phyloP scores from a whole-genome alignment of 2,329 filamentous ascomycete genomes.

The Claviceps sp. region DNA sequence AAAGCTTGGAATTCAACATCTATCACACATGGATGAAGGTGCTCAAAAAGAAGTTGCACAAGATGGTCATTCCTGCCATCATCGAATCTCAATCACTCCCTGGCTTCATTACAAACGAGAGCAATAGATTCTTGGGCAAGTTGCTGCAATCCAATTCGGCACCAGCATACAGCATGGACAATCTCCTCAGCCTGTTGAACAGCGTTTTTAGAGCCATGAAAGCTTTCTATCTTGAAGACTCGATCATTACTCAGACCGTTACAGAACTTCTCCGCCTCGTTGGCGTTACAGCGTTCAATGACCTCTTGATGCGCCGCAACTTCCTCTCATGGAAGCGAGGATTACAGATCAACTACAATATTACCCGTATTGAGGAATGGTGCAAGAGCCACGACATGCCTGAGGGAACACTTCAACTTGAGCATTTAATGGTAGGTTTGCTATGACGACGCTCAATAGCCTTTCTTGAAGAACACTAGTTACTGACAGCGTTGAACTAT shows the following conservation, averaged over 20 bases:
- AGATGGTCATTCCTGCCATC: slow-evolving; percentile 99
- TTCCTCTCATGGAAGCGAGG: slow-evolving; percentile 99
- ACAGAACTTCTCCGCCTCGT: slow-evolving; percentile 88
- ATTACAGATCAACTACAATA: slow-evolving; percentile 99
- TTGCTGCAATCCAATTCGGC: slow-evolving; percentile 78
- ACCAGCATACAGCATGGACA: slow-evolving; percentile 99
- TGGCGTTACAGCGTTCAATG: slow-evolving; percentile 96
- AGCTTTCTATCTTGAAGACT: slow-evolving; percentile 91
- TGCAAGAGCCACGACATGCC: slow-evolving; percentile 99
- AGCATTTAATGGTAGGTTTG: slow-evolving; percentile 77
- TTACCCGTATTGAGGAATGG: slow-evolving; percentile 98
- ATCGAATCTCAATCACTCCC: slow-evolving; percentile 97
- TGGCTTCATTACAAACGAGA: slow-evolving; percentile 97
- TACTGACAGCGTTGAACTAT: slow-evolving; percentile 14
- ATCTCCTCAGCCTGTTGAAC: slow-evolving; percentile 87
- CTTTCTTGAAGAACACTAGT: slow-evolving; percentile 23
- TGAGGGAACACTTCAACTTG: slow-evolving; percentile 89
- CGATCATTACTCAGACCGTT: slow-evolving; percentile 89
- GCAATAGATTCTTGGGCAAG: slow-evolving; percentile 95
- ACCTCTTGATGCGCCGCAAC: slow-evolving; percentile 91
- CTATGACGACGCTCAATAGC: neutral
- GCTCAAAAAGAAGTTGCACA: slow-evolving; percentile 95
- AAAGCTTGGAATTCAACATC: slow-evolving; percentile 98
- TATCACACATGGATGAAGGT: slow-evolving; percentile 99
- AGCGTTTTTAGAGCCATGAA: slow-evolving; percentile 99